Percentiles rank a stretch among this genome's conserved stretches.
These are phyloP conservation scores for Heterobasidion parviporum DNA, from an alignment of 1,284 basidiomycete species.

Conservation along the genomic window DNA sequence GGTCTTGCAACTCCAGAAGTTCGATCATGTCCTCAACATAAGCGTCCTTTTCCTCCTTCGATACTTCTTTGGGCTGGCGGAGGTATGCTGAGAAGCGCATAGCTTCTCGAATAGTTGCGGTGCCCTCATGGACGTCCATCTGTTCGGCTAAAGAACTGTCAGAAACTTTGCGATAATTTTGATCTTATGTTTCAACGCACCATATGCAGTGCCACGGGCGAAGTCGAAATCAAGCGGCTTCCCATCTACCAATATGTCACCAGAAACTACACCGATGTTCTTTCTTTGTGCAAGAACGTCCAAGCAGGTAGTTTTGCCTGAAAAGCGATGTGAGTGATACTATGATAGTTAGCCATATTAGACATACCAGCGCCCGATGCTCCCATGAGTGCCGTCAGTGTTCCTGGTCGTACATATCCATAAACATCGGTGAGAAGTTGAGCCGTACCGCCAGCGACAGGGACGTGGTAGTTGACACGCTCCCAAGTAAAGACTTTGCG, in stretches of 20 bases:
- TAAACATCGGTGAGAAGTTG: conserved; percentile 77
- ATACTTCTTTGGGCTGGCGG: conserved; percentile 68
- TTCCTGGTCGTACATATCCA: conserved; percentile 86
- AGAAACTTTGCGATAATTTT: not conserved
- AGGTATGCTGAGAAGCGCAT: conserved; percentile 86
- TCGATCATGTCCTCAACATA: conserved; percentile 77
- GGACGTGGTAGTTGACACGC: conserved; percentile 65
- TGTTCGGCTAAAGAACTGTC: conserved; percentile 51
- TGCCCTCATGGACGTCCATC: conserved; percentile 84
- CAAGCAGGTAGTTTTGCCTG: conserved; percentile 69
- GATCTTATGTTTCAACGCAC: not conserved
- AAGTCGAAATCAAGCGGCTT: conserved; percentile 70
- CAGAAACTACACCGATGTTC: conserved; percentile 78
- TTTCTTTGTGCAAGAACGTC: conserved; percentile 87
- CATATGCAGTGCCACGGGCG: conserved; percentile 70
- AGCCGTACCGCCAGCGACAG: conserved; percentile 60
- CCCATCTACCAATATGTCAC: conserved; percentile 79
- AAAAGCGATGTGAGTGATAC: not conserved
- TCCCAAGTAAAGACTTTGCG: conserved; percentile 66
- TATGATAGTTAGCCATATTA: not conserved
- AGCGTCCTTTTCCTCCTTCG: conserved; percentile 72
- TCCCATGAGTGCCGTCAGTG: conserved; percentile 75
- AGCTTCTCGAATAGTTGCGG: conserved; percentile 85
- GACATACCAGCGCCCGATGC: conserved; percentile 60
- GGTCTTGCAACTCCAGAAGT: conserved; percentile 55